Conservation (phyloP, 768 basidiomycete species). For the Tricholoma flavovirens region DNA sequence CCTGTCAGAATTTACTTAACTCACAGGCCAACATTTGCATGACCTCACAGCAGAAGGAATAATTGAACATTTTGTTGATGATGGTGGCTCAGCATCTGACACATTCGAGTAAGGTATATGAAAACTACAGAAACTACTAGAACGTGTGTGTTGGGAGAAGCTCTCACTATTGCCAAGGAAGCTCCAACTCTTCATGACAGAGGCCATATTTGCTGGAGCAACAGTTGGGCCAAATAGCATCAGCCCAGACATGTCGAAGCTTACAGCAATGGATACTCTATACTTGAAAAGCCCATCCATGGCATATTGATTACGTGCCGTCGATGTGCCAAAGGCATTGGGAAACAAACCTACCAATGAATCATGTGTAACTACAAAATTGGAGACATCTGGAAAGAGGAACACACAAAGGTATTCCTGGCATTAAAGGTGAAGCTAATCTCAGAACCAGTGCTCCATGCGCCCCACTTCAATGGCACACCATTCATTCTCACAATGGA, state of each 20-base stretch:
- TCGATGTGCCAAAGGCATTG: background rate
- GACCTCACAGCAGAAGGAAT: constrained; percentile 19
- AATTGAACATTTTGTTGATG: constrained; percentile 35
- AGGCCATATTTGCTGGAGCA: too few relatives aligned
- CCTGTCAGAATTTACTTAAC: constrained; percentile 28
- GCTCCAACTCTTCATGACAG: constrained; percentile 26
- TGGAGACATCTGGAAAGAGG: background rate
- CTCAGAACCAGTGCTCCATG: constrained; percentile 20
- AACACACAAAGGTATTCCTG: background rate
- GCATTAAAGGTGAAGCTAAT: constrained; percentile 20
- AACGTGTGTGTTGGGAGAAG: constrained; percentile 23
- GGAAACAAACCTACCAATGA: background rate
- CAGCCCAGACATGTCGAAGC: background rate
- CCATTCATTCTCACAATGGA: too few relatives aligned
- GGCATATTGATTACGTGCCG: background rate
- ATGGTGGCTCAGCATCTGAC: too few relatives aligned
- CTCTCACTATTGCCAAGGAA: constrained; percentile 31
- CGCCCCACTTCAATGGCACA: constrained; percentile 25
- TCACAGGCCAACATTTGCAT: constrained; percentile 20
- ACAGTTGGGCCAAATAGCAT: constrained; percentile 1
- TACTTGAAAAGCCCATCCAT: too few relatives aligned
- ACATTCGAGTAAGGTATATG: constrained; percentile 18
- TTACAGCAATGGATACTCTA: background rate
- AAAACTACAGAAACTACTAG: constrained; percentile 20
- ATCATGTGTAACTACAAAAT: background rate